Percentiles rank a stretch among this genome's conserved stretches.
These are phyloP conservation scores for Fusarium tupiense DNA, from an alignment of 2,329 filamentous ascomycete genomes.

Conservation along the genomic window DNA sequence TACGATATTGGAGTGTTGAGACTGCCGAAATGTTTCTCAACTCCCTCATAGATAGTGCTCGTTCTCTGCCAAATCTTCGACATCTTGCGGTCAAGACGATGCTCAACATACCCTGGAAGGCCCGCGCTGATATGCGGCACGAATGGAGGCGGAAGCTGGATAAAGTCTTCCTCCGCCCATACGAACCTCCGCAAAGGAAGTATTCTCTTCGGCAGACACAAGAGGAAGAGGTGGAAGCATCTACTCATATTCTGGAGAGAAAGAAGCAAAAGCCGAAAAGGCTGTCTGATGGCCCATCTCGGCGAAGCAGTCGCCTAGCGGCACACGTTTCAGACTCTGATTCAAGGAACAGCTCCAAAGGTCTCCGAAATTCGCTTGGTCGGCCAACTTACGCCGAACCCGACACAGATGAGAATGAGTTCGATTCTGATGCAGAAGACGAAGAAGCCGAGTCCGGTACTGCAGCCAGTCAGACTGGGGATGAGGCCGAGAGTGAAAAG, in stretches of 20 bases:
- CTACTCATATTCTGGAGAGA: conserved; percentile 4
- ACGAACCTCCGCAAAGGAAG: conserved; percentile 50
- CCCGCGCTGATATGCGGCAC: conserved; percentile 80
- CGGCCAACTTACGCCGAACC: conserved; percentile 55
- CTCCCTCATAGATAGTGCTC: conserved; percentile 78
- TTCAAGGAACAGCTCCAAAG: conserved; percentile 34
- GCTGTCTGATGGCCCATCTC: conserved; percentile 43
- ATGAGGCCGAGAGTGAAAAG: conserved; percentile 1
- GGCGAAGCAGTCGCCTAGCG: conserved; percentile 52
- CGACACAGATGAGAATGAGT: conserved; percentile 57
- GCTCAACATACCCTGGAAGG: conserved; percentile 82
- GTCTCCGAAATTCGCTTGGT: conserved; percentile 25
- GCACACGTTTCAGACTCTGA: conserved; percentile 41
- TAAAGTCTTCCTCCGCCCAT: conserved; percentile 68
- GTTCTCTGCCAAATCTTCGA: conserved; percentile 72
- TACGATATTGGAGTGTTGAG: conserved; percentile 77
- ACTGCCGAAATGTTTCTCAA: conserved; percentile 81
- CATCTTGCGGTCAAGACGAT: conserved; percentile 79
- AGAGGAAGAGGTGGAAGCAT: not conserved
- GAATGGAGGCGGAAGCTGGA: conserved; percentile 79
- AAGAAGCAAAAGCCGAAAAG: conserved; percentile 25
- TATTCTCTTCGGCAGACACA: conserved; percentile 35
- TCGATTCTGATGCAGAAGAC: conserved; percentile 43
- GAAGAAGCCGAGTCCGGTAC: conserved; percentile 8
- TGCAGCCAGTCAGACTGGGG: conserved; percentile 6